Conservation (phyloP, 129 eudicot species). For the Escallonia herrerae region DNA sequence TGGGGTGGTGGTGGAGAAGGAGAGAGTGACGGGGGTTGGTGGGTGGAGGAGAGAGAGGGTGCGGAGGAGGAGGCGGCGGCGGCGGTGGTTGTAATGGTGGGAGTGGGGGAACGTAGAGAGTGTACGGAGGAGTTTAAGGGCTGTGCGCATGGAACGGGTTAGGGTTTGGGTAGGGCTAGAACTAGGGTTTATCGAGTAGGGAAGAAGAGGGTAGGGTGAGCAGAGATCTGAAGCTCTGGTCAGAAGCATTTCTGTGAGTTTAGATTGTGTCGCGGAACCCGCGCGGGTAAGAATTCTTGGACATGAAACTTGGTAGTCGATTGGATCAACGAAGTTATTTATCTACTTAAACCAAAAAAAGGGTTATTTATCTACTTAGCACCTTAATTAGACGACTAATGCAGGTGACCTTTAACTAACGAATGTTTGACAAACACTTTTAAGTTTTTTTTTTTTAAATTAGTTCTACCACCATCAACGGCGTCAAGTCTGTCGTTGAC, state of each 20-base stretch:
- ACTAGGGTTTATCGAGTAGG: neutral
- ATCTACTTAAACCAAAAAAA: too few relatives aligned
- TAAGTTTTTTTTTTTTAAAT: too few relatives aligned
- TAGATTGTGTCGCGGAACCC: neutral
- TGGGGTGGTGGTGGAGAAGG: constrained; percentile 6
- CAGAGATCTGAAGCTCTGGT: neutral
- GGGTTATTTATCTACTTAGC: too few relatives aligned
- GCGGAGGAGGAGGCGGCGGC: constrained; percentile 19
- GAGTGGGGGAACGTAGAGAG: constrained; percentile 33
- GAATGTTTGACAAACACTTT: too few relatives aligned
- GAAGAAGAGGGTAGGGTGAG: neutral
- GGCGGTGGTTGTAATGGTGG: constrained; percentile 24
- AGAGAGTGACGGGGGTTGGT: constrained; percentile 1
- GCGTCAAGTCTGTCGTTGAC: too few relatives aligned
- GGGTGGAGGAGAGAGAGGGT: constrained; percentile 8
- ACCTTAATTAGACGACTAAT: too few relatives aligned
- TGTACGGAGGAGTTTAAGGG: constrained; percentile 23
- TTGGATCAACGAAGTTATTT: too few relatives aligned
- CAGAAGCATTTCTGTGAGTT: neutral
- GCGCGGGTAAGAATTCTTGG: neutral
- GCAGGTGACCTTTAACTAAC: too few relatives aligned
- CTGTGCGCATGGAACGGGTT: constrained; percentile 30
- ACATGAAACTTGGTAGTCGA: too few relatives aligned
- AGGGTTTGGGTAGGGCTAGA: constrained; percentile 8
- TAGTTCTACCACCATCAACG: too few relatives aligned